phyloP scores from a whole-genome alignment of 352 stramenopile species.

The Phytophthora europaea region DNA sequence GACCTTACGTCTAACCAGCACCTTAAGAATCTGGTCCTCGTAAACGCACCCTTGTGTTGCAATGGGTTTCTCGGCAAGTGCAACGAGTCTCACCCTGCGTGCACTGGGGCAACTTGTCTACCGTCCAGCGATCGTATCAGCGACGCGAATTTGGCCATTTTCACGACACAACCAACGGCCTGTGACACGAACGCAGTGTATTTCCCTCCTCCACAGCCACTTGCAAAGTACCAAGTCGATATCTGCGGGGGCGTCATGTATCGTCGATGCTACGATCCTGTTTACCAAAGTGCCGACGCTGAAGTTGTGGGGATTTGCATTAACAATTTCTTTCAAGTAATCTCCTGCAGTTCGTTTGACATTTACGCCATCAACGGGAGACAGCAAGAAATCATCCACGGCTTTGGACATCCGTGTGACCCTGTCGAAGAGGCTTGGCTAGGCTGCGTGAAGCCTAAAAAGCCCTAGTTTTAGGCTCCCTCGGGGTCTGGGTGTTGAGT shows the following conservation, averaged over 20 bases:
- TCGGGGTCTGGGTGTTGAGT: neutral
- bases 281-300: neutral
- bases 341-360: conserved; percentile 9
- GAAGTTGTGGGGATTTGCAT: conserved; percentile 13
- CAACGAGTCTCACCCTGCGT: conserved; percentile 1
- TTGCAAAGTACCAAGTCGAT: conserved; percentile 8
- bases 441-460: conserved; percentile 8
- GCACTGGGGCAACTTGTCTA: conserved; percentile 2
- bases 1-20: conserved; percentile 10
- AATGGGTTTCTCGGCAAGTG: conserved; percentile 33
- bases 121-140: neutral
- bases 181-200: neutral
- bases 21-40: neutral
- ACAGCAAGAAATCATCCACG: conserved; percentile 8
- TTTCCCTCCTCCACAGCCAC: neutral
- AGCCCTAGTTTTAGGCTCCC: no score
- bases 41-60: conserved; percentile 21
- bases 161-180: conserved; percentile 1
- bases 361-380: conserved; percentile 2
- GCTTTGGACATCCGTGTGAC: conserved; percentile 11
- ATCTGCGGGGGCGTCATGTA: conserved; percentile 16
- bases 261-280: conserved; percentile 1
- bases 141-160: neutral
- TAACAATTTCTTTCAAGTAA: conserved; percentile 20
- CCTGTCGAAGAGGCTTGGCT: conserved; percentile 17